Conservation (phyloP, 2,329 filamentous ascomycete genomes). For the Colletotrichum coccodes region DNA sequence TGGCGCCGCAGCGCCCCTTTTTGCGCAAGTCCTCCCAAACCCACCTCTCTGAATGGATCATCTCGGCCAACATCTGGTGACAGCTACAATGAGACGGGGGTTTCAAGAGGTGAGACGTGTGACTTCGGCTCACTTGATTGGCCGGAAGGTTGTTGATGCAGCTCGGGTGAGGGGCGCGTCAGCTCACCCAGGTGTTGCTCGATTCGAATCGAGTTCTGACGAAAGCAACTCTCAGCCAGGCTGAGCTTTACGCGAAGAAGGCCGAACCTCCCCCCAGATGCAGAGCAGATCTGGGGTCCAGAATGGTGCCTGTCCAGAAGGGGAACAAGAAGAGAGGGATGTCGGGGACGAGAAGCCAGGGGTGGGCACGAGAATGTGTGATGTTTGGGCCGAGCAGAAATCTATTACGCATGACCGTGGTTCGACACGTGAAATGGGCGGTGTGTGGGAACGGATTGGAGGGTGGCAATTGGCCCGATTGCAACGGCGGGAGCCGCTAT, state of each 20-base stretch:
- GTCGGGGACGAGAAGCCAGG: background rate
- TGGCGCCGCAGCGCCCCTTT: background rate
- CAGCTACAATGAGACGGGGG: background rate
- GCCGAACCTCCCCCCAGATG: background rate
- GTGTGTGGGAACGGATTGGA: conserved; percentile 28
- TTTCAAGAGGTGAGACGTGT: background rate
- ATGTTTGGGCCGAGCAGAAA: conserved; percentile 16
- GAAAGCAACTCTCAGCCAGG: background rate
- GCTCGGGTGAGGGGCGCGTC: background rate
- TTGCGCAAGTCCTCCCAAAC: background rate
- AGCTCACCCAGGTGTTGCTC: conserved; percentile 13
- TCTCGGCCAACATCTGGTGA: conserved; percentile 1
- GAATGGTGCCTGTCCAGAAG: background rate
- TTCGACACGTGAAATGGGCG: conserved; percentile 33
- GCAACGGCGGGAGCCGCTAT: conserved; percentile 25
- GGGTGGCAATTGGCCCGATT: conserved; percentile 18
- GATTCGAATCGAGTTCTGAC: background rate
- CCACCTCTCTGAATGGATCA: background rate
- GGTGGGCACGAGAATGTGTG: background rate
- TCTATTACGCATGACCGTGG: conserved; percentile 29
- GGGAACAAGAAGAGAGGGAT: background rate
- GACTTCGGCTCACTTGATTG: background rate
- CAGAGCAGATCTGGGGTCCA: conserved; percentile 3
- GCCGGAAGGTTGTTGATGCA: background rate
- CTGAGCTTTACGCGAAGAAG: background rate